Evolutionary conservation across 2,329 filamentous ascomycete genomes (phyloP).

Genomic region (Cladosporium sp.): DNA sequence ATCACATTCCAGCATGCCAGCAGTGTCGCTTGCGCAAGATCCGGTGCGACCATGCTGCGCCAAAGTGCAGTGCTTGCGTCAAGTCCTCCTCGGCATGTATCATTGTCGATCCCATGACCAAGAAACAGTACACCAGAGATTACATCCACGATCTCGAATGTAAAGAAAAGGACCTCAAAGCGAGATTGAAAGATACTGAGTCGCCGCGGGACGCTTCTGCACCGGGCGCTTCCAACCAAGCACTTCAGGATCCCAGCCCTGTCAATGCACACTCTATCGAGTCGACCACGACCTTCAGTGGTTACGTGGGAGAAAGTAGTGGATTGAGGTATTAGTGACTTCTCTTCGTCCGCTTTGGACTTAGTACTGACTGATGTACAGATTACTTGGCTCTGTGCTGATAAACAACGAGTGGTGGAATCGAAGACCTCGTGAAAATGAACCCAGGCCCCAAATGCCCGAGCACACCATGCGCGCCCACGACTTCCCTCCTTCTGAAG

Average conservation of each 20-base stretch:
- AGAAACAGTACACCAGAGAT: slow-evolving; percentile 17
- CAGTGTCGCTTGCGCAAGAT: slow-evolving; percentile 12
- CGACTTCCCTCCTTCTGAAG: neutral
- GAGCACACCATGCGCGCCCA: slow-evolving; percentile 5
- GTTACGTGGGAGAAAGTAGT: slow-evolving; percentile 11
- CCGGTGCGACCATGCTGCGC: slow-evolving; percentile 14
- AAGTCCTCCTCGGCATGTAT: slow-evolving; percentile 15
- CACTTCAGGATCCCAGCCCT: neutral
- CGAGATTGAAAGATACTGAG: neutral
- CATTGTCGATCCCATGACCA: slow-evolving; percentile 15
- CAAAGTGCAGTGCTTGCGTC: slow-evolving; percentile 15
- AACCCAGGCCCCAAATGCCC: slow-evolving; percentile 5
- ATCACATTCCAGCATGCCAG: slow-evolving; percentile 14
- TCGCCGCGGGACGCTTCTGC: too few relatives aligned
- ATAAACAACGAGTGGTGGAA: slow-evolving; percentile 7
- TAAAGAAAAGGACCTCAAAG: slow-evolving; percentile 11
- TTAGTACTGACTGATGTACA: neutral
- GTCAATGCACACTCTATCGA: neutral
- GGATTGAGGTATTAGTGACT: slow-evolving; percentile 1
- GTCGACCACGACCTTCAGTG: slow-evolving; percentile 8
- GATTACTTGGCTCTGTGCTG: slow-evolving; percentile 13
- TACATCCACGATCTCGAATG: slow-evolving; percentile 17
- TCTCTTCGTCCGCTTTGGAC: neutral
- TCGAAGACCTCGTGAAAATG: neutral
- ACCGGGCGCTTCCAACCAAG: too few relatives aligned